Percentiles rank a stretch among this genome's conserved stretches.
These are phyloP conservation scores for Paramyrothecium roridum DNA, from an alignment of 2,329 filamentous ascomycete genomes.

Conservation along the genomic window DNA sequence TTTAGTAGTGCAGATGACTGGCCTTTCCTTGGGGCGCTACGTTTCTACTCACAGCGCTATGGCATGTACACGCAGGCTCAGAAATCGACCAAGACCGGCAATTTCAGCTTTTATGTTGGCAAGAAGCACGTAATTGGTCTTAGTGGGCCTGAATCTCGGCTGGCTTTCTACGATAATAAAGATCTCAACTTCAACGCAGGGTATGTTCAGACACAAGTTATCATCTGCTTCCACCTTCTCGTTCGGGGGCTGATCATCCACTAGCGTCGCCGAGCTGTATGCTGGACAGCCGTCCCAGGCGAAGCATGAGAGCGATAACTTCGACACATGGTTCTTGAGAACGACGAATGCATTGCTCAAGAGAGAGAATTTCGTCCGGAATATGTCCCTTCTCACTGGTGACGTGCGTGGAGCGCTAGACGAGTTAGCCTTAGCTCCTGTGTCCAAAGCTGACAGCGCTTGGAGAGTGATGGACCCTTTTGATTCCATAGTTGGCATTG, in stretches of 20 bases:
- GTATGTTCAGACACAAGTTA: background rate
- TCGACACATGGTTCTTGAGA: background rate
- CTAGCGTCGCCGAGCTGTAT: too few relatives aligned
- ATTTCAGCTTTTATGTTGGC: conserved; percentile 5
- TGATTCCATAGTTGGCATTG: too few relatives aligned
- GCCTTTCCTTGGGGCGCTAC: conserved; percentile 2
- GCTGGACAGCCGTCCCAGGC: too few relatives aligned
- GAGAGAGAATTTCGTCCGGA: too few relatives aligned
- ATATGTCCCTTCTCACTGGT: too few relatives aligned
- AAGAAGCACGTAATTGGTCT: background rate
- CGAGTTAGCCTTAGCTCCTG: too few relatives aligned
- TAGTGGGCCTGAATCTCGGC: background rate
- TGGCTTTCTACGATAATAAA: background rate
- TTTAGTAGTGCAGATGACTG: conserved; percentile 3
- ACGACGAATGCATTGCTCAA: conserved; percentile 25
- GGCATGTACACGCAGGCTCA: background rate
- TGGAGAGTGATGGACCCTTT: too few relatives aligned
- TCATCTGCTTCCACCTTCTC: too few relatives aligned
- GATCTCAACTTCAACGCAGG: conserved; percentile 1
- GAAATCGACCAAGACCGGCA: background rate
- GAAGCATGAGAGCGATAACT: background rate
- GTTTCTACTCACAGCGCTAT: background rate
- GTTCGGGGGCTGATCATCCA: too few relatives aligned
- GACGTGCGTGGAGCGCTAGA: too few relatives aligned
- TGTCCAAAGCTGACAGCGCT: too few relatives aligned